phyloP scores from a whole-genome alignment of 208 protist genomes.

The Angomonas ambiguus region DNA sequence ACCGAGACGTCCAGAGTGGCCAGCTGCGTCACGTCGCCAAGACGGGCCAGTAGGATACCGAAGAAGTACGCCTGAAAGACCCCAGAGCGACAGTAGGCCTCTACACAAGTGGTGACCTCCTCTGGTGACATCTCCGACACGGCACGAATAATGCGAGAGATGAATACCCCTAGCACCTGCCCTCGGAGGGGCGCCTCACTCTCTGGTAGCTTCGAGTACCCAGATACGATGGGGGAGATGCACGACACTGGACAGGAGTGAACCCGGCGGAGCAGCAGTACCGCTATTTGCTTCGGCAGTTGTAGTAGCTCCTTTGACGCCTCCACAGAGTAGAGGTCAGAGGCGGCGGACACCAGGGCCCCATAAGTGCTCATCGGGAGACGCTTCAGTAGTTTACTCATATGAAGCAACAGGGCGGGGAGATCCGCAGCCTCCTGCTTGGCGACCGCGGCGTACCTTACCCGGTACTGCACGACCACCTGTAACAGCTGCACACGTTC shows the following conservation, averaged over 20 bases:
- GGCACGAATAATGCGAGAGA: constrained; percentile 52
- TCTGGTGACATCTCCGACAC: constrained; percentile 30
- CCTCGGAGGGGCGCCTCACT: constrained; percentile 20
- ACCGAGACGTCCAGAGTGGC: constrained; percentile 61
- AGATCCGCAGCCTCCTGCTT: constrained; percentile 15
- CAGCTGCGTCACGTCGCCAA: constrained; percentile 45
- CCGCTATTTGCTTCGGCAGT: constrained; percentile 33
- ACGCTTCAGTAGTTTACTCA: constrained; percentile 11
- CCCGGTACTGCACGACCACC: constrained; percentile 11
- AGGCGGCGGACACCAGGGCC: constrained; percentile 21
- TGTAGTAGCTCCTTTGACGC: constrained; percentile 16
- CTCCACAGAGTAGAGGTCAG: constrained; percentile 5
- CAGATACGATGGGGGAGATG: constrained; percentile 40
- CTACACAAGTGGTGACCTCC: constrained; percentile 61
- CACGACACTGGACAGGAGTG: constrained; percentile 36
- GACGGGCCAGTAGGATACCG: constrained; percentile 63
- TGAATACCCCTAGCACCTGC: constrained; percentile 56
- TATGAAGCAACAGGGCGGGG: constrained; percentile 8
- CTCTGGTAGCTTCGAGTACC: constrained; percentile 37
- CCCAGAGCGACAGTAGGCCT: constrained; percentile 57
- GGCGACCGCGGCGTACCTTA: background rate
- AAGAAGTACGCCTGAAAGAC: constrained; percentile 69
- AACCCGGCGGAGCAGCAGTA: constrained; percentile 31
- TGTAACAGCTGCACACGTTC: constrained; percentile 10
- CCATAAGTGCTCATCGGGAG: constrained; percentile 19